Percentiles rank a stretch among this genome's conserved stretches.
Conservation (phyloP, 148 eudicot genomes). For the Polygonum maritimum region DNA sequence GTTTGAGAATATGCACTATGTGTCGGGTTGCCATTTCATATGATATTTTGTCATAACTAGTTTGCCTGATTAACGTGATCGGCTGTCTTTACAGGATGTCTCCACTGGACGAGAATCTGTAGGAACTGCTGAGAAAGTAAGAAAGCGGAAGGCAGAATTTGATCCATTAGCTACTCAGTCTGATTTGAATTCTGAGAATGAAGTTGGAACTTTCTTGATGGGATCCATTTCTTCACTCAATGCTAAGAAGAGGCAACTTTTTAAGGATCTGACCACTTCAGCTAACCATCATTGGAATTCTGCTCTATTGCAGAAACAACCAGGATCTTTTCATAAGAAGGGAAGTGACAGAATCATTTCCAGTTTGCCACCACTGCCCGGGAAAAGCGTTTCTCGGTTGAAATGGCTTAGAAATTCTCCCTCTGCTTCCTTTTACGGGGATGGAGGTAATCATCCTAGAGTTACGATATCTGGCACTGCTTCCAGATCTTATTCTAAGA, state of each 20-base stretch:
- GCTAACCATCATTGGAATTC: conserved; percentile 17
- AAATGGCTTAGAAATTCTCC: conserved; percentile 30
- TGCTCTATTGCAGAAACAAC: conserved; percentile 22
- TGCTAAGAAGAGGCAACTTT: conserved; percentile 28
- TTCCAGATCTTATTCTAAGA: conserved; percentile 22
- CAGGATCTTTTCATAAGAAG: conserved; percentile 12
- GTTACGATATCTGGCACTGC: conserved; percentile 17
- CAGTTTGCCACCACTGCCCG: conserved; percentile 23
- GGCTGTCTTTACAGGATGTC: conserved; percentile 25
- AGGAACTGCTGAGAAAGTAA: conserved; percentile 16
- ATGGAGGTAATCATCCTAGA: conserved; percentile 31
- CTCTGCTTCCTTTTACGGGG: conserved; percentile 38
- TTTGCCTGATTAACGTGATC: background rate
- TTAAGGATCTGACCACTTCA: conserved; percentile 19
- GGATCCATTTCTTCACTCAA: conserved; percentile 38
- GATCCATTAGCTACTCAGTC: conserved; percentile 17
- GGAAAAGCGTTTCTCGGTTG: conserved; percentile 26
- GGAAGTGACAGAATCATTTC: conserved; percentile 15
- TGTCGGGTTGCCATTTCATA: background rate
- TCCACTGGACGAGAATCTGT: conserved; percentile 17
- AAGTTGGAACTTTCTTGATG: conserved; percentile 24
- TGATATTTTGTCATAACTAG: background rate
- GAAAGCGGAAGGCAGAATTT: conserved; percentile 15
- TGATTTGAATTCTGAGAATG: conserved; percentile 14
- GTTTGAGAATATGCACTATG: background rate